Conservation (phyloP, 140 eudicot species). For the Bidens hawaiensis region DNA sequence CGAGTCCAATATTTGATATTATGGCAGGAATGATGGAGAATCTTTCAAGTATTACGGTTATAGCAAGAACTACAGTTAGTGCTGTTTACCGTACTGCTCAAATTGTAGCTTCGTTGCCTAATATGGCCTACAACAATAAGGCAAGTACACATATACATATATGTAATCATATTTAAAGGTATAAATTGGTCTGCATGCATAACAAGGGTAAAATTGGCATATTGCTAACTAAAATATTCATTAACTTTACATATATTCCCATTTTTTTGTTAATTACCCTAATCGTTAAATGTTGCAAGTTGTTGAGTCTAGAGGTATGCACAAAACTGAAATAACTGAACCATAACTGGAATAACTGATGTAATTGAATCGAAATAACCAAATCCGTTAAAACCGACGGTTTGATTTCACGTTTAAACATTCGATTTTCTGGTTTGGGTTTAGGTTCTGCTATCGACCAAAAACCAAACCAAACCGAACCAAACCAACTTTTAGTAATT, state of each 20-base stretch:
- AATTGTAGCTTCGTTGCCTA: slow-evolving; percentile 83
- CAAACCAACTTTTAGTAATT: too few species aligned
- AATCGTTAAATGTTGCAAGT: not conserved
- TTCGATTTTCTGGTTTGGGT: too few species aligned
- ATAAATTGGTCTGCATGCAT: not conserved
- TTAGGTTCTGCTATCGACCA: too few species aligned
- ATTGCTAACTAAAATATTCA: not conserved
- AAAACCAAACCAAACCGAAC: too few species aligned
- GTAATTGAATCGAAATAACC: too few species aligned
- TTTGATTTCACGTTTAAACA: too few species aligned
- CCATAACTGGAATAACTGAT: too few species aligned
- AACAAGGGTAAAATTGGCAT: not conserved
- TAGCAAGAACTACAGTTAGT: slow-evolving; percentile 77
- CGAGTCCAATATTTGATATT: slow-evolving; percentile 83
- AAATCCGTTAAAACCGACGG: too few species aligned
- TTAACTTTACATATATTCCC: not conserved
- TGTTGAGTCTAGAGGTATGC: too few species aligned
- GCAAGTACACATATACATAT: slow-evolving; percentile 31
- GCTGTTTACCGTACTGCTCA: slow-evolving; percentile 94
- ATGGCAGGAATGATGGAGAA: slow-evolving; percentile 96
- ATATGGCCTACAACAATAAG: slow-evolving; percentile 75
- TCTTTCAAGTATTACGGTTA: slow-evolving; percentile 55
- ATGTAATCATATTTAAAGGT: not conserved
- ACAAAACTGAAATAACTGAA: too few species aligned
- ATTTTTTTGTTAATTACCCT: not conserved